phyloP scores from a whole-genome alignment of 495 filamentous ascomycete genomes.

The Daldinia grandis region DNA sequence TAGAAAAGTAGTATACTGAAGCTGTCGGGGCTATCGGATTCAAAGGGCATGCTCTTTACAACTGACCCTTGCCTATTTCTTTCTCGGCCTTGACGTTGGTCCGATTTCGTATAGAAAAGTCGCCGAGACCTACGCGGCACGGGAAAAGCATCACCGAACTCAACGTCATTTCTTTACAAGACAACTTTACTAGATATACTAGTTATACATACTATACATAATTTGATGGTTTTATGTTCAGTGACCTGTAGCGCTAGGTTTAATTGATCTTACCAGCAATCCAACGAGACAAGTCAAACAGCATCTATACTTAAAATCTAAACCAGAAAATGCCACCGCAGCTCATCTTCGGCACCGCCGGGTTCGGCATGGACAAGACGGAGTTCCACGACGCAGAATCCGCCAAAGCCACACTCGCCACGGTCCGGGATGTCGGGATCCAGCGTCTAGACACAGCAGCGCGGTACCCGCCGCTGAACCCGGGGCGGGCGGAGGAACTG shows the following conservation, averaged over 20 bases:
- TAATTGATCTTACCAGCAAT: too few species aligned
- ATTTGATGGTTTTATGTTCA: too few species aligned
- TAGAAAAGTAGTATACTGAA: background rate
- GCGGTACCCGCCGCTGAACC: conserved; percentile 54
- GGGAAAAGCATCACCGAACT: background rate
- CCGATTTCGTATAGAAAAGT: background rate
- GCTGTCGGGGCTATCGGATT: background rate
- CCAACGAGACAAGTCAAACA: too few species aligned
- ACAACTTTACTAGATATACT: too few species aligned
- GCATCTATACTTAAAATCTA: too few species aligned
- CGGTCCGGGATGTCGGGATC: conserved; percentile 45
- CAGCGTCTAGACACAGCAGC: conserved; percentile 54
- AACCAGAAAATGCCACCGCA: conserved; percentile 40
- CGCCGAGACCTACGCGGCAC: background rate
- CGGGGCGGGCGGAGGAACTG: conserved; percentile 54
- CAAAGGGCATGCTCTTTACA: background rate
- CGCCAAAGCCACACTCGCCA: conserved; percentile 43
- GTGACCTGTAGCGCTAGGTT: too few species aligned
- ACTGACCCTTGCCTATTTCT: background rate
- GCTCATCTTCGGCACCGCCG: conserved; percentile 50
- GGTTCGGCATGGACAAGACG: conserved; percentile 47
- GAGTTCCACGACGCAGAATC: conserved; percentile 34
- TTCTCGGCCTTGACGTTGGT: background rate
- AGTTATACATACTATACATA: too few species aligned
- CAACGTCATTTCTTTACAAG: too few species aligned